Evolutionary conservation across 2,329 filamentous ascomycete species (phyloP).

Genomic region (Aureobasidium uvarum): DNA sequence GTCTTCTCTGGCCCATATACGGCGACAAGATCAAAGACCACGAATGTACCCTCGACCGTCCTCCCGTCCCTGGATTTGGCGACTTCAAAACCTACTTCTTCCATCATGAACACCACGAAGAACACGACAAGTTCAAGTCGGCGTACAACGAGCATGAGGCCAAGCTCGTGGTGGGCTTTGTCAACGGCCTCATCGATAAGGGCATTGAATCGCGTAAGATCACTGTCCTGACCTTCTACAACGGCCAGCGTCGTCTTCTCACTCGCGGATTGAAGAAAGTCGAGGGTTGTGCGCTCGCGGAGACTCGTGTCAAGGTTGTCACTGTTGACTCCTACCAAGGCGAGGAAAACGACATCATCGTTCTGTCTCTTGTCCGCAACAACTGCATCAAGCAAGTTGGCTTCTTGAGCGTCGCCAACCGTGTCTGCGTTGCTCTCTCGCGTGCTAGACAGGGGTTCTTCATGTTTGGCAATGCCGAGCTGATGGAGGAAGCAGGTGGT

Average conservation of each 20-base stretch:
- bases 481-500: conserved; percentile 38
- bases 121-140: conserved; percentile 61
- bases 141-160: conserved; percentile 70
- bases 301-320: conserved; percentile 54
- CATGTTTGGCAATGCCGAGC: conserved; percentile 73
- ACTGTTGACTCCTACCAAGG: conserved; percentile 91
- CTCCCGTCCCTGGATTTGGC: conserved; percentile 62
- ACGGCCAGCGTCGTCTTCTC: conserved; percentile 71
- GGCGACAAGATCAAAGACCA: conserved; percentile 58
- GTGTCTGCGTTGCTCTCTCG: conserved; percentile 62
- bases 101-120: conserved; percentile 64
- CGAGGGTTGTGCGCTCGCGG: not conserved
- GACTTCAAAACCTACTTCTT: conserved; percentile 61
- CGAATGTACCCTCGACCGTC: conserved; percentile 44
- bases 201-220: conserved; percentile 61
- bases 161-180: conserved; percentile 70
- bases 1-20: conserved; percentile 63
- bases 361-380: conserved; percentile 78
- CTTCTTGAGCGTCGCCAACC: conserved; percentile 67
- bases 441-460: conserved; percentile 78
- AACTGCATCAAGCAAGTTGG: conserved; percentile 61
- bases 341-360: conserved; percentile 80
- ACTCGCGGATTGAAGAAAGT: conserved; percentile 46
- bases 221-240: conserved; percentile 84
- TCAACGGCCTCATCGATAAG: conserved; percentile 69